phyloP scores from a whole-genome alignment of 306 rosid genomes.

The Vigna radiata region DNA sequence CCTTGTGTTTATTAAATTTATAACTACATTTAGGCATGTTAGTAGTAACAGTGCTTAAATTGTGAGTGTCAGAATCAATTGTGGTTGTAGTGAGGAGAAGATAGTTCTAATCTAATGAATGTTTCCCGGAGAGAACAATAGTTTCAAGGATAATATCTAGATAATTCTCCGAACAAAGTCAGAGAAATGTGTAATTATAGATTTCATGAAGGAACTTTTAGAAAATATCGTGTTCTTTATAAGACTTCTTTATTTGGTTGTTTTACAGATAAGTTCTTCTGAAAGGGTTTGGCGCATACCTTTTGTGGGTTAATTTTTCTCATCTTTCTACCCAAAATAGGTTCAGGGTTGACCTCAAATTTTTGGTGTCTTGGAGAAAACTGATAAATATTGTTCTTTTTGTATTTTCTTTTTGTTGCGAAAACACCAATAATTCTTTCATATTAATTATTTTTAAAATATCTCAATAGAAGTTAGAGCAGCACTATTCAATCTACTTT shows the following conservation, averaged over 20 bases:
- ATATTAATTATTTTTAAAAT: too few relatives aligned
- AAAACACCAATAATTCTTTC: too few relatives aligned
- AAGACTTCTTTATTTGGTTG: background rate
- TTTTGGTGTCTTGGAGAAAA: too few relatives aligned
- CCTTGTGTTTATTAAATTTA: slow-evolving; percentile 18
- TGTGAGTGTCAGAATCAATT: background rate
- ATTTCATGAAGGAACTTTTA: slow-evolving; percentile 1
- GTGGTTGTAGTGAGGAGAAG: slow-evolving; percentile 24
- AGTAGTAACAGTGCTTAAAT: slow-evolving; percentile 25
- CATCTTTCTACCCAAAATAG: background rate
- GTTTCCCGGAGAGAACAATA: background rate
- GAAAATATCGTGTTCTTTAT: background rate
- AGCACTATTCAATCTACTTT: too few relatives aligned
- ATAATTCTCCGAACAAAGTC: slow-evolving; percentile 1
- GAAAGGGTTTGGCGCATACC: background rate
- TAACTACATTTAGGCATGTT: slow-evolving; percentile 26
- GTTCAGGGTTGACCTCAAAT: background rate
- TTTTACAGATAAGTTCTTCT: background rate
- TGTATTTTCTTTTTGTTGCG: too few relatives aligned
- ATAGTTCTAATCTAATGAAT: slow-evolving; percentile 8
- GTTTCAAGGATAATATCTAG: background rate
- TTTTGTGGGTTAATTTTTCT: slow-evolving; percentile 9
- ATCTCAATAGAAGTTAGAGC: too few relatives aligned
- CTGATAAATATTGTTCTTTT: too few relatives aligned
- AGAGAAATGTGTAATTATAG: background rate